Percentiles rank a stretch among this genome's conserved stretches.
phyloP scores from a whole-genome alignment of 2,329 filamentous ascomycete genomes.

The Ascomycota sp. region DNA sequence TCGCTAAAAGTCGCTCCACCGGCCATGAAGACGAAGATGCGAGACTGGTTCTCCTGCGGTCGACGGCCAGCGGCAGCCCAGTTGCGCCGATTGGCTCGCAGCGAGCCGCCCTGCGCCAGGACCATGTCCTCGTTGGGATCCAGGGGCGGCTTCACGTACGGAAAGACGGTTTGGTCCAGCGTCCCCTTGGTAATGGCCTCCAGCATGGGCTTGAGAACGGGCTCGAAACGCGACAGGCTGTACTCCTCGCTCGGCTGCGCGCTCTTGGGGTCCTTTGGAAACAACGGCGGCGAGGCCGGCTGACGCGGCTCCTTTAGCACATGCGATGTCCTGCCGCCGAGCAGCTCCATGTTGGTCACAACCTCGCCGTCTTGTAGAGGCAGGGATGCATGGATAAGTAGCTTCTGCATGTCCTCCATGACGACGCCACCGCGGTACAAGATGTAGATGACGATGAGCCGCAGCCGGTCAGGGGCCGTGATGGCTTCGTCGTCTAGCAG shows the following conservation, averaged over 20 bases:
- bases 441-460: slow-evolving; percentile 69
- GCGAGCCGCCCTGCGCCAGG: slow-evolving; percentile 44
- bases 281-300: slow-evolving; percentile 42
- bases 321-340: slow-evolving; percentile 55
- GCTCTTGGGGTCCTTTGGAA: slow-evolving; percentile 41
- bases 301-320: slow-evolving; percentile 57
- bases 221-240: slow-evolving; percentile 70
- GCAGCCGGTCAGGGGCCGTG: slow-evolving; percentile 51
- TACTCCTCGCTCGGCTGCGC: slow-evolving; percentile 50
- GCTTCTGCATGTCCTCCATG: slow-evolving; percentile 60
- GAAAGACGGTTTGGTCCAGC: slow-evolving; percentile 46
- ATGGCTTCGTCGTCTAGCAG: slow-evolving; percentile 74
- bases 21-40: slow-evolving; percentile 84
- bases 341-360: slow-evolving; percentile 57
- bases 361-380: slow-evolving; percentile 53
- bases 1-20: slow-evolving; percentile 91
- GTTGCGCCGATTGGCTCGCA: slow-evolving; percentile 80
- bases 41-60: slow-evolving; percentile 61
- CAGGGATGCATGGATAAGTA: slow-evolving; percentile 66
- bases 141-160: slow-evolving; percentile 51
- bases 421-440: slow-evolving; percentile 76
- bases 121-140: slow-evolving; percentile 39
- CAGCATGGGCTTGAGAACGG: slow-evolving; percentile 63
- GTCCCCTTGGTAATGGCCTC: slow-evolving; percentile 50
- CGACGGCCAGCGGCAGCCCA: slow-evolving; percentile 74